Evolutionary conservation across 805 yeast genomes (phyloP).

Genomic region (Nakazawaea holstii): DNA sequence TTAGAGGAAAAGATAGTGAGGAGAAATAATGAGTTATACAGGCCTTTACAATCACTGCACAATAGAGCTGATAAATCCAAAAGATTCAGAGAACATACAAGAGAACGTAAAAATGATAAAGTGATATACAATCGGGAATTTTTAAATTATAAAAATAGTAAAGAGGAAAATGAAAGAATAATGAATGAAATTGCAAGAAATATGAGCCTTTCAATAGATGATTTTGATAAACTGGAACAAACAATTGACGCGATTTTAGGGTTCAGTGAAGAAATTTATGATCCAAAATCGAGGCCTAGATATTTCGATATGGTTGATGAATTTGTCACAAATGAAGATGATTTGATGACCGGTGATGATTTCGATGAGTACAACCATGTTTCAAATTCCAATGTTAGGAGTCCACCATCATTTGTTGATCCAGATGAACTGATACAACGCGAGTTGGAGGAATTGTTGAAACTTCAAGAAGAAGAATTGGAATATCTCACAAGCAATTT

Average conservation of each 20-base stretch:
- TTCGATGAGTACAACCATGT: neutral
- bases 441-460: slow-evolving; percentile 15
- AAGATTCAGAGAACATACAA: neutral
- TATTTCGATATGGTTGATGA: slow-evolving; percentile 10
- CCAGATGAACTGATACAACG: slow-evolving; percentile 4
- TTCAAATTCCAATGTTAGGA: neutral
- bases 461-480: slow-evolving; percentile 14
- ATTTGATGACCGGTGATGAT: neutral
- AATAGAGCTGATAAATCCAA: neutral
- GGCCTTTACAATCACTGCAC: neutral
- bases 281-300: neutral
- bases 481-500: slow-evolving; percentile 11
- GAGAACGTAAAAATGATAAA: slow-evolving; percentile 2
- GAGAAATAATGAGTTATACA: neutral
- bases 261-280: slow-evolving; percentile 10
- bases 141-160: slow-evolving; percentile 2
- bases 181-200: slow-evolving; percentile 10
- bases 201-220: slow-evolving; percentile 8
- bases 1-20: neutral
- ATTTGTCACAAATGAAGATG: neutral
- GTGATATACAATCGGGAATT: slow-evolving; percentile 7
- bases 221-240: slow-evolving; percentile 2
- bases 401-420: neutral
- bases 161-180: slow-evolving; percentile 4
- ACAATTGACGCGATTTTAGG: slow-evolving; percentile 11